A percentile compares a stretch with the other conserved stretches of the same genome.
phyloP scores from a whole-genome alignment of 129 eudicot genomes.

The Centaurea solstitialis region DNA sequence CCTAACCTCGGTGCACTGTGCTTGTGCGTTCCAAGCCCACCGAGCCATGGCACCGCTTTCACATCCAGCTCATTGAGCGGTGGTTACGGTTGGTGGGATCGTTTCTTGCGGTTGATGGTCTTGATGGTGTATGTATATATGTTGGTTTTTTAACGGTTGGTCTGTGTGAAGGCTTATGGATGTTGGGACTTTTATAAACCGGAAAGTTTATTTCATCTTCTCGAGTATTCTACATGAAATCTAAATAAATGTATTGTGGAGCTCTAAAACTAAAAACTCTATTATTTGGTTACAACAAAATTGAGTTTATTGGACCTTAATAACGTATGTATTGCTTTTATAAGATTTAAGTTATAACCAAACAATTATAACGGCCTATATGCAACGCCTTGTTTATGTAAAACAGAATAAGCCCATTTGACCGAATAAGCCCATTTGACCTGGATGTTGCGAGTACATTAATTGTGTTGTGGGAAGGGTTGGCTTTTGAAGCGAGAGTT shows the following conservation, averaged over 20 bases:
- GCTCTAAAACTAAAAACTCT: background rate
- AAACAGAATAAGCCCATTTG: no score
- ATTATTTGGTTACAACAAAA: background rate
- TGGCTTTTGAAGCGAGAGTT: no score
- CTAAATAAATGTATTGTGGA: background rate
- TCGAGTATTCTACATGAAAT: background rate
- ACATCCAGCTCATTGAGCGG: slow-evolving; percentile 56
- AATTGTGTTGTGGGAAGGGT: no score
- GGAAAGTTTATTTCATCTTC: background rate
- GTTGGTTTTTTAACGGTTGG: background rate
- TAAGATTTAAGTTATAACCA: background rate
- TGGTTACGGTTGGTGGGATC: background rate
- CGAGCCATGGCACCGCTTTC: slow-evolving; percentile 37
- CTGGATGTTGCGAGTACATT: no score
- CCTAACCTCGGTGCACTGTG: slow-evolving; percentile 89
- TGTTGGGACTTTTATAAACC: slow-evolving; percentile 15
- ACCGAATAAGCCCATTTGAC: no score
- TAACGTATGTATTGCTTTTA: background rate
- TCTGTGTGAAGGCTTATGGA: slow-evolving; percentile 3
- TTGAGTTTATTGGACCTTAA: background rate
- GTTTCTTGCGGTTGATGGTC: background rate
- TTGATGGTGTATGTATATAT: background rate
- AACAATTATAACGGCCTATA: no score
- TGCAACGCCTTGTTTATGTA: no score
- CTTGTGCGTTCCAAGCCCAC: slow-evolving; percentile 67